Base-by-base conservation (phyloP, 139 green algal genomes). In the Chlamydomonas sp. region DNA sequence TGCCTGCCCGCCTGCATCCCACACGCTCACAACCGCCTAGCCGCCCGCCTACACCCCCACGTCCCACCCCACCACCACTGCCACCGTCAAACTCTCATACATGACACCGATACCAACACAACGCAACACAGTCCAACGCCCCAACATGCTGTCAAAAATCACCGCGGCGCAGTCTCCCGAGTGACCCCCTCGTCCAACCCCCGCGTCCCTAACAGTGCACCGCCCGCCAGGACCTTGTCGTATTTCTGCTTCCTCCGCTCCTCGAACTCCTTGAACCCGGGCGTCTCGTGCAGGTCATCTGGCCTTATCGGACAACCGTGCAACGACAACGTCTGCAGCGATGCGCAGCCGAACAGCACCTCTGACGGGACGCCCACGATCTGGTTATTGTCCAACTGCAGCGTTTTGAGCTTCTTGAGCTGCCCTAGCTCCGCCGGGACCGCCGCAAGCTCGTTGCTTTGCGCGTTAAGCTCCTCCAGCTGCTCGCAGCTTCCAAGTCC, bases 291-390 rank as follows among this genome's bases (percentile, higher is more conserved):
- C 83, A 87, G 73, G 12, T 80, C 80, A 63, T 93, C 88, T 1
- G 92, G 72, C 5, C 86, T 94, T 83, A 98, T 92, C 58, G 95
- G 93, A 82, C 96, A 97, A 64, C 82, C 81, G 79, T 98, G 96
- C 64, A 98, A 88, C 7, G 84, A 90, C 17, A 98, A 88, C 6
- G 95, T 97, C 31, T 97, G 93, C 69, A 98, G 88, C 6, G 74
- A 60, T 49, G 64, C 60, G 83, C 96, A 98, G 76, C 87, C 89
- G 57, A 67, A 66, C n/a, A 98, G 90, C 18, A 98, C 59, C 0
- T 85, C 90, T 0, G 88, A n/a, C 1, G 96, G 95, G n/a, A 98
- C 89, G 9, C 74, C 76, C 0, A 31, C 49, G 58, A 97, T 92
- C n/a, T 49, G 79, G 88, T 97, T 97, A 69, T 87, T 85, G 78